Percentiles rank a stretch among this genome's conserved stretches.
phyloP scores from a whole-genome alignment of 2,329 filamentous ascomycete species.

The Ceratocystis cubensis region DNA sequence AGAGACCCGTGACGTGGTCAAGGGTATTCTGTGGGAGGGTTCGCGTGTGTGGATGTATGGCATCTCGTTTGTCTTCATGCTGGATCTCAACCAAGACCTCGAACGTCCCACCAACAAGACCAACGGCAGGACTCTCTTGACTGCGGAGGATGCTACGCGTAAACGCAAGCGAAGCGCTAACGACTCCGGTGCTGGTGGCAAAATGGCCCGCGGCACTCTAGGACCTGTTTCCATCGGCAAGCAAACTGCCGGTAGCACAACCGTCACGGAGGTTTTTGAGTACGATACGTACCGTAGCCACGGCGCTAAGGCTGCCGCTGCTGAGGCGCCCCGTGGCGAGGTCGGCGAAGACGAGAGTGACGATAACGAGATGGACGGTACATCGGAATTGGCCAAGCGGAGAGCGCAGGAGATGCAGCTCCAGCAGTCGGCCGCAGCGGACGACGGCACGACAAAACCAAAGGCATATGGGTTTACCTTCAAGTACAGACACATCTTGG shows the following conservation, averaged over 20 bases:
- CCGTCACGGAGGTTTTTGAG: constrained; percentile 18
- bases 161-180: constrained; percentile 43
- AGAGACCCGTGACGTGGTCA: constrained; percentile 63
- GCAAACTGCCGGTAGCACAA: constrained; percentile 24
- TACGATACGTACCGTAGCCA: constrained; percentile 18
- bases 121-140: constrained; percentile 24
- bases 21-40: constrained; percentile 75
- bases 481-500: constrained; percentile 90
- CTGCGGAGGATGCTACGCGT: constrained; percentile 28
- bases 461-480: constrained; percentile 63
- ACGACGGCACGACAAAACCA: constrained; percentile 21
- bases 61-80: constrained; percentile 77
- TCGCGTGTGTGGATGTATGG: constrained; percentile 78
- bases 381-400: constrained; percentile 12
- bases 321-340: constrained; percentile 20
- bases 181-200: constrained; percentile 41
- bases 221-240: constrained; percentile 35
- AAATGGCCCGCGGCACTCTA: constrained; percentile 37
- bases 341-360: constrained; percentile 33
- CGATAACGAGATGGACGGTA: constrained; percentile 23
- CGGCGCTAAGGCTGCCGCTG: constrained; percentile 22
- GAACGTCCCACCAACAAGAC: constrained; percentile 26
- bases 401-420: constrained; percentile 18
- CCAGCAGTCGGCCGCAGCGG: constrained; percentile 25
- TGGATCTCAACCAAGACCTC: constrained; percentile 67